phyloP scores from a whole-genome alignment of 768 basidiomycete genomes.

The Tylopilus rubrobrunneus region DNA sequence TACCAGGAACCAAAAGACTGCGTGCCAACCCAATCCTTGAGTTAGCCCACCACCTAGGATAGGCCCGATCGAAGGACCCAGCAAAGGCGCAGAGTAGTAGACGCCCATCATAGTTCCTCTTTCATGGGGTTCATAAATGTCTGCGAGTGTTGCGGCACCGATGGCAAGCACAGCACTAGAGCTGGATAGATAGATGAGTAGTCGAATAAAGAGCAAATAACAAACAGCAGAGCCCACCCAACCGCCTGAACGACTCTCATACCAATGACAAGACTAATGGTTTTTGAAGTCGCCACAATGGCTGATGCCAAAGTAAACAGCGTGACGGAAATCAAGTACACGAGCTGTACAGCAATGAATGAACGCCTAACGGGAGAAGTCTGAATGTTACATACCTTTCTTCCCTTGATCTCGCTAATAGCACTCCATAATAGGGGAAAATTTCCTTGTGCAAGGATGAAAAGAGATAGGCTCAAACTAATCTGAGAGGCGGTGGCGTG shows the following conservation, averaged over 20 bases:
- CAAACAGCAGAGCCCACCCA: constrained; percentile 40
- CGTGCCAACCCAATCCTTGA: constrained; percentile 70
- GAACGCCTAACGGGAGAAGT: not conserved
- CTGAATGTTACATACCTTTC: constrained; percentile 45
- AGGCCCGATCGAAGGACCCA: constrained; percentile 68
- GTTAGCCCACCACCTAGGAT: constrained; percentile 71
- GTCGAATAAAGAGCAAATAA: not conserved
- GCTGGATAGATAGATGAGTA: constrained; percentile 27
- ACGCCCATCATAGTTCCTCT: constrained; percentile 79
- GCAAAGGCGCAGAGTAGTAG: constrained; percentile 75
- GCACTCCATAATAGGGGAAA: constrained; percentile 35
- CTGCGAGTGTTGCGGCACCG: constrained; percentile 69
- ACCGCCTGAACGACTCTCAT: constrained; percentile 65
- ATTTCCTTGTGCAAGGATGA: constrained; percentile 67
- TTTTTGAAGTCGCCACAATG: constrained; percentile 54
- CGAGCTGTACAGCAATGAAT: constrained; percentile 33
- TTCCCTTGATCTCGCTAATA: constrained; percentile 56
- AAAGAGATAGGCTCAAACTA: constrained; percentile 65
- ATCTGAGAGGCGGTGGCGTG: constrained; percentile 60
- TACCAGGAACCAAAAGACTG: constrained; percentile 80
- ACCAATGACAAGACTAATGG: constrained; percentile 56
- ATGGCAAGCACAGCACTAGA: constrained; percentile 69
- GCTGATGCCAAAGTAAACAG: constrained; percentile 55
- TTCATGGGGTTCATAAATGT: constrained; percentile 72
- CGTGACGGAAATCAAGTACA: constrained; percentile 51